phyloP scores from a whole-genome alignment of 345 rosid genomes.

The Eucalyptus sp. region DNA sequence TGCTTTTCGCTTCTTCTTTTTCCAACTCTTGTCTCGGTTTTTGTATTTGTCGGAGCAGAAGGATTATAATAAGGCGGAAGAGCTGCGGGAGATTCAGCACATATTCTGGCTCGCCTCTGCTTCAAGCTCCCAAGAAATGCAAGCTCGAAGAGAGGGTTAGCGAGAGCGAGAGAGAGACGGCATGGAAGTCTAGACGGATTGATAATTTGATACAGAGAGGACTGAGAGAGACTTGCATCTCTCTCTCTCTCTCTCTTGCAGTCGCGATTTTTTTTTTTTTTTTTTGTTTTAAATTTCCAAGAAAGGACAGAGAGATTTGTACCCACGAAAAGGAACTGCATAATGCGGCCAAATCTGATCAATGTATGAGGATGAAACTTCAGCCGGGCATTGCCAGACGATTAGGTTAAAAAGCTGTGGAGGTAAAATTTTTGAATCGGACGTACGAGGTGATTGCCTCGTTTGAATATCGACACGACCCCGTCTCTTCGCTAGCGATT shows the following conservation, averaged over 20 bases:
- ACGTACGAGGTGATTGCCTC: neutral
- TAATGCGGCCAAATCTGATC: neutral
- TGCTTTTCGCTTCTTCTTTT: neutral
- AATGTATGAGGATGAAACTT: neutral
- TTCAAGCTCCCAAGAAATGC: neutral
- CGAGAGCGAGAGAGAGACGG: neutral
- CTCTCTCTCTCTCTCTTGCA: neutral
- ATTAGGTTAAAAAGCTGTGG: neutral
- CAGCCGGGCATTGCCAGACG: neutral
- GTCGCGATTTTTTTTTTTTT: neutral
- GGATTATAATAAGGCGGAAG: neutral
- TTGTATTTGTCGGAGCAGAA: neutral
- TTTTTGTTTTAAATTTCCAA: neutral
- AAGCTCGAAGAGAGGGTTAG: neutral
- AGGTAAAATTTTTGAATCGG: neutral
- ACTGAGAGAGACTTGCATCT: neutral
- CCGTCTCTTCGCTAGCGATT: neutral
- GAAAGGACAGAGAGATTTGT: neutral
- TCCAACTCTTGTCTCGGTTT: neutral
- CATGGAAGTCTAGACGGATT: neutral
- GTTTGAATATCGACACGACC: neutral
- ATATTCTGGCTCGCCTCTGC: neutral
- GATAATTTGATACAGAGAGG: neutral
- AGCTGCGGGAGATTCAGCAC: slow-evolving; percentile 6
- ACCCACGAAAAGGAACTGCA: neutral